Evolutionary conservation across 345 rosid species (phyloP), one percentile per base, ranked within the genome.

Genomic region (Gossypium raimondii): DNA sequence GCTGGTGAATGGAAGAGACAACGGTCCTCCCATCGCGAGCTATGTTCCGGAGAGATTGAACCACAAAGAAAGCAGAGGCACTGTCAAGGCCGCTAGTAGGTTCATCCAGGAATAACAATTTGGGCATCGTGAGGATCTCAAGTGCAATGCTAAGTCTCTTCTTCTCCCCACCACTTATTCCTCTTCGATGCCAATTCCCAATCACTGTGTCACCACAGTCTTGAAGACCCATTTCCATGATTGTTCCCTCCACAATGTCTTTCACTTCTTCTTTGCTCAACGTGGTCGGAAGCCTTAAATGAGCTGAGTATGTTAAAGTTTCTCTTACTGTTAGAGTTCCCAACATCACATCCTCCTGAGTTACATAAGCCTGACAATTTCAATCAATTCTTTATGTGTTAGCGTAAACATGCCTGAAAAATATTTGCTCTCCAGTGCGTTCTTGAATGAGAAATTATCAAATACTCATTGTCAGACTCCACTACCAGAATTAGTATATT

Each of bases 61-160:
- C 81, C 12, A 90, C 90, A 27, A 84, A 89, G 86, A 90, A 90
- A 58, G 95, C 91, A 0, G 95, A 86, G 63, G 95, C 93, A 82
- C 95, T 90, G 72, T 90, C 96, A 18, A 90, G 90, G 53, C 93
- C 96, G 27, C 91, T 90, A 0, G 90, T 89, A 48, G 96, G 96
- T 70, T 90, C 96, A 53, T 90, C 93, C 1, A 90, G 91, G 79
- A 89, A 90, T 81, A 90, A 68, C 41, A 89, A 34, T 4, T 48
- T 81, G 0, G 96, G 96, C 81, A 75, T 81, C 1, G 96, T 89
- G 66, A 90, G 88, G 78, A 90, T 89, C 82, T 89, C 96, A 9
- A 90, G 79, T 7, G 89, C 93, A 50, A 90, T 85, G 79, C 93
- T 89, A 10, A 89, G 77, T 72, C 96, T 77, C 86, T 90, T 90